phyloP scores from a whole-genome alignment of 768 basidiomycete species.

The Boletus subparvulus region DNA sequence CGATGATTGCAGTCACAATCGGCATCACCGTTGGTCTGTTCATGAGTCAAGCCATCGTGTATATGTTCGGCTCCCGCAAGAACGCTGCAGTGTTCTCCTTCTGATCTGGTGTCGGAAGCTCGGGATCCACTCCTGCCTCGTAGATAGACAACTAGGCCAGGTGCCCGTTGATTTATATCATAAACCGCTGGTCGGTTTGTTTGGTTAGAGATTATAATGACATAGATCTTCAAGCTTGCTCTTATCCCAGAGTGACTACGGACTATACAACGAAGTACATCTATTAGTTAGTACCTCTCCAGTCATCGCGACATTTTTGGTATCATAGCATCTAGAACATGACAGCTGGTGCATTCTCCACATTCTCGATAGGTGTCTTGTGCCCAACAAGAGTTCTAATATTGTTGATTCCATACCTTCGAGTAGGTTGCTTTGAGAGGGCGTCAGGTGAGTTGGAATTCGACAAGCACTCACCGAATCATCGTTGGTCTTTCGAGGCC shows the following conservation, averaged over 20 bases:
- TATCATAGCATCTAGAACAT: slow-evolving; percentile 59
- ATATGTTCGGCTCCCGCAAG: slow-evolving; percentile 82
- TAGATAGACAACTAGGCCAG: slow-evolving; percentile 3
- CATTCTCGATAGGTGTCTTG: slow-evolving; percentile 88
- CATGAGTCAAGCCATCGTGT: slow-evolving; percentile 84
- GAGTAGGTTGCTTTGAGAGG: slow-evolving; percentile 1
- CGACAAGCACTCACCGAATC: slow-evolving; percentile 71
- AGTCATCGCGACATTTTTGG: background rate
- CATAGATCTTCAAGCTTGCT: background rate
- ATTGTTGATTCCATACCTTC: slow-evolving; percentile 94
- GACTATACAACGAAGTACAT: slow-evolving; percentile 4
- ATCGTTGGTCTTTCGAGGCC: slow-evolving; percentile 95
- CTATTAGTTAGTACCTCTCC: slow-evolving; percentile 6
- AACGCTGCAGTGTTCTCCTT: slow-evolving; percentile 85
- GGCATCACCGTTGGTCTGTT: slow-evolving; percentile 89
- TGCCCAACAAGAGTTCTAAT: slow-evolving; percentile 96
- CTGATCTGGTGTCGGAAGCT: slow-evolving; percentile 31
- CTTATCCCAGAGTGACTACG: background rate
- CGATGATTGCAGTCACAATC: slow-evolving; percentile 88
- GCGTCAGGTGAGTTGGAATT: background rate
- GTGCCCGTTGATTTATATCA: background rate
- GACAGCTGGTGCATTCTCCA: slow-evolving; percentile 88
- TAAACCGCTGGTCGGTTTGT: slow-evolving; percentile 8
- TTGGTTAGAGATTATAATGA: background rate
- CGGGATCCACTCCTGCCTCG: background rate